These are phyloP conservation scores for Senna siamea DNA, from an alignment of 306 rosid species.

Conservation along the genomic window DNA sequence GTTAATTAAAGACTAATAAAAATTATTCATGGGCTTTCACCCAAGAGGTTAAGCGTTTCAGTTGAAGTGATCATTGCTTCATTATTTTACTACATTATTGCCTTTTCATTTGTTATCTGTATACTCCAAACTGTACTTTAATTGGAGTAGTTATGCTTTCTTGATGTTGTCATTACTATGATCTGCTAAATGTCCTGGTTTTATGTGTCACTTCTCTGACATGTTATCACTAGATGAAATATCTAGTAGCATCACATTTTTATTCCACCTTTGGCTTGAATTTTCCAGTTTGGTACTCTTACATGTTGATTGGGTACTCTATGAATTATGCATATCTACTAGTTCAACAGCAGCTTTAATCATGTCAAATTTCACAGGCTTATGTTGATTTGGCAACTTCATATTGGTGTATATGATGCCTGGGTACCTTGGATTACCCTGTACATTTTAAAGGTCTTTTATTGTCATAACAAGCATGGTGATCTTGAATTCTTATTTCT, in stretches of 20 bases:
- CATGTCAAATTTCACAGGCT: too few species aligned
- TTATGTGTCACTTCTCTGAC: background rate
- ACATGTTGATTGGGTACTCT: too few species aligned
- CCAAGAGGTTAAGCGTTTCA: background rate
- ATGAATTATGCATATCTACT: background rate
- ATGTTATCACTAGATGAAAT: background rate
- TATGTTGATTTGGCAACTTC: too few species aligned
- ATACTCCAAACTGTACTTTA: too few species aligned
- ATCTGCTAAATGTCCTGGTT: too few species aligned
- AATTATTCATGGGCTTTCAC: background rate
- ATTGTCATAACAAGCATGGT: background rate
- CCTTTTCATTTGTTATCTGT: too few species aligned
- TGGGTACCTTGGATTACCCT: too few species aligned
- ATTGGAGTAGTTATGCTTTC: too few species aligned
- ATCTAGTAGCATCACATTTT: background rate
- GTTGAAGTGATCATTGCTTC: background rate
- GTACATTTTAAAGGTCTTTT: background rate
- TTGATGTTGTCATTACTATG: too few species aligned
- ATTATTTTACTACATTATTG: too few species aligned
- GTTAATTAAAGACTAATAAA: background rate
- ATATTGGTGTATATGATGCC: background rate
- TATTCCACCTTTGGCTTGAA: background rate
- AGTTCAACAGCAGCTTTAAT: background rate
- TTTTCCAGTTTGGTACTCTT: background rate
- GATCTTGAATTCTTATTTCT: background rate